Evolutionary conservation across 805 yeast species (phyloP).

Genomic region (Metschnikowia koreensis): DNA sequence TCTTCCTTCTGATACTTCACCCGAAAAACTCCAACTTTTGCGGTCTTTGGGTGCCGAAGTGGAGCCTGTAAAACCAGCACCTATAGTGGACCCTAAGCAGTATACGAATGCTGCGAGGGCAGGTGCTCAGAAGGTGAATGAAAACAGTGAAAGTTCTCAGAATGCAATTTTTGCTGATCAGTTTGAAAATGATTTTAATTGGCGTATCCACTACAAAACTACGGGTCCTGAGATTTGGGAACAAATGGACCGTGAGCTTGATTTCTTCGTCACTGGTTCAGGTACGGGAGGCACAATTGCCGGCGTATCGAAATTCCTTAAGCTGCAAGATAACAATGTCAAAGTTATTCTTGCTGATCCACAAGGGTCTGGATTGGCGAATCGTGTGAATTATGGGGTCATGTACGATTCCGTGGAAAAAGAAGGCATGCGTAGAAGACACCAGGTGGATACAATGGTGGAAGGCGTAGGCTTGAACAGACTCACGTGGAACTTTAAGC

Average conservation of each 20-base stretch:
- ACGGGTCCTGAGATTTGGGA: conserved; percentile 92
- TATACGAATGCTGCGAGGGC: conserved; percentile 84
- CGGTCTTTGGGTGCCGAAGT: conserved; percentile 76
- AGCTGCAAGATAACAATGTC: conserved; percentile 43
- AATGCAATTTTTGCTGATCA: conserved; percentile 90
- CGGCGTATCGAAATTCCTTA: conserved; percentile 32
- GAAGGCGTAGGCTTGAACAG: conserved; percentile 94
- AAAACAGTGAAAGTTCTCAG: conserved; percentile 33
- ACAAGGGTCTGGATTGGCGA: conserved; percentile 89
- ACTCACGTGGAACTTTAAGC: conserved; percentile 73
- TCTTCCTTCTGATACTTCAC: conserved; percentile 88
- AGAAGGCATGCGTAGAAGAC: conserved; percentile 92
- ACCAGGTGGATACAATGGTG: conserved; percentile 91
- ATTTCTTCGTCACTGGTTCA: conserved; percentile 83
- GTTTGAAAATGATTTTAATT: conserved; percentile 88
- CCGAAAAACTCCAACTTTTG: conserved; percentile 73
- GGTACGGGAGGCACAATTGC: conserved; percentile 70
- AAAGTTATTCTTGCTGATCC: conserved; percentile 83
- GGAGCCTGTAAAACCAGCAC: conserved; percentile 88
- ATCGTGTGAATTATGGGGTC: conserved; percentile 83
- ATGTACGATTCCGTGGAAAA: conserved; percentile 88
- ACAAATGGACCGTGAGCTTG: conserved; percentile 65
- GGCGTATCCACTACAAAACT: conserved; percentile 76
- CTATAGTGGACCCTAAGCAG: conserved; percentile 90
- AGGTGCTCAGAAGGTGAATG: conserved; percentile 54